These are phyloP conservation scores for Trifolium subterraneum DNA, from an alignment of 306 rosid genomes.

Conservation along the genomic window DNA sequence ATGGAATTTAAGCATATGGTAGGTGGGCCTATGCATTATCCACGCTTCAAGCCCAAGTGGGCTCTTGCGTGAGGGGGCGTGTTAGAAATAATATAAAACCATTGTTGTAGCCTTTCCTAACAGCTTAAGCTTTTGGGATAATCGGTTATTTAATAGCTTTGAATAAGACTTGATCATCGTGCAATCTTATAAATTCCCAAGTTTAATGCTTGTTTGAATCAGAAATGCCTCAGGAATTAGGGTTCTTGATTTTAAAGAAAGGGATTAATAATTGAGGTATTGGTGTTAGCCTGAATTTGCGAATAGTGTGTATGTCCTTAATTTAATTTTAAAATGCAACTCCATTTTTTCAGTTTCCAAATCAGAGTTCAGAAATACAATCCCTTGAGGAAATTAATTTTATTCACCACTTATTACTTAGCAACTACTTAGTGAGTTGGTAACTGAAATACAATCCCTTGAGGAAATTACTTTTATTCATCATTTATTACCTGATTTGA, in stretches of 20 bases:
- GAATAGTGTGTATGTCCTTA: conserved; percentile 4
- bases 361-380: not conserved
- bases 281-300: not conserved
- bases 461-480: too few relatives aligned
- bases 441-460: not conserved
- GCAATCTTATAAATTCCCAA: not conserved
- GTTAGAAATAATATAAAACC: too few relatives aligned
- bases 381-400: too few relatives aligned
- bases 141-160: too few relatives aligned
- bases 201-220: not conserved
- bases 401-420: too few relatives aligned
- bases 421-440: not conserved
- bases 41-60: too few relatives aligned
- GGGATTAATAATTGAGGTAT: not conserved
- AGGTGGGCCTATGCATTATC: too few relatives aligned
- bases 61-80: too few relatives aligned
- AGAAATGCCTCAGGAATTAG: not conserved
- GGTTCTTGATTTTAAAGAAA: not conserved
- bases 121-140: too few relatives aligned
- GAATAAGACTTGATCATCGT: not conserved
- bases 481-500: not conserved
- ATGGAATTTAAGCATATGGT: too few relatives aligned
- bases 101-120: too few relatives aligned
- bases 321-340: conserved; percentile 9
- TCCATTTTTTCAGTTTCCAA: not conserved